Conservation (phyloP, 805 yeast genomes). For the Teunomyces lycoperdinae region DNA sequence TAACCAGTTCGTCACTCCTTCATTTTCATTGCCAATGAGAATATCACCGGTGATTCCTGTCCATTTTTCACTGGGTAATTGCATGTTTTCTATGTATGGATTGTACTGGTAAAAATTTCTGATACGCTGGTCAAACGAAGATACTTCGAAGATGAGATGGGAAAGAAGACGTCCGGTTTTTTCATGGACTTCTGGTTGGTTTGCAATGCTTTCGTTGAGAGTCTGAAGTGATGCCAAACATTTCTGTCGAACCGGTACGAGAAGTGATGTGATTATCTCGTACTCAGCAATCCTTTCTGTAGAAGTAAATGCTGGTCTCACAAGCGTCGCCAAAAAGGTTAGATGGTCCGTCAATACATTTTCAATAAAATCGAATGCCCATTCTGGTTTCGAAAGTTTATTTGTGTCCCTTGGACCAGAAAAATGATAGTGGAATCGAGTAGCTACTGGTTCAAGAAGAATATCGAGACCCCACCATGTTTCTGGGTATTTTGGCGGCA, state of each 20-base stretch:
- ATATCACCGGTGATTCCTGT: conserved; percentile 45
- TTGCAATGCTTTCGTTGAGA: conserved; percentile 23
- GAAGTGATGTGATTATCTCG: conserved; percentile 44
- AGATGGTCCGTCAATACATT: conserved; percentile 41
- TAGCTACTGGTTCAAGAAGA: conserved; percentile 43
- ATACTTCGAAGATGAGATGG: conserved; percentile 57
- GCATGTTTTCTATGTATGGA: conserved; percentile 31
- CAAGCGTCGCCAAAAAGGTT: conserved; percentile 36
- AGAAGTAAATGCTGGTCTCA: conserved; percentile 30
- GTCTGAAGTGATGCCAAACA: conserved; percentile 24
- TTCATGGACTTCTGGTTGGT: conserved; percentile 18
- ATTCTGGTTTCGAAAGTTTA: conserved; percentile 66
- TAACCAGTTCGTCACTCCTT: conserved; percentile 47
- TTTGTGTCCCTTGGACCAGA: conserved; percentile 55
- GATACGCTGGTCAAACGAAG: conserved; percentile 55
- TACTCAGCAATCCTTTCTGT: conserved; percentile 28
- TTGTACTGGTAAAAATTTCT: conserved; percentile 44
- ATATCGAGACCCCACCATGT: conserved; percentile 51
- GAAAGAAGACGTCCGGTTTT: conserved; percentile 49
- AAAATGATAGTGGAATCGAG: conserved; percentile 61
- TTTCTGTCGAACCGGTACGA: conserved; percentile 47
- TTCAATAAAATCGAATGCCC: conserved; percentile 55
- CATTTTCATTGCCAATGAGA: conserved; percentile 29
- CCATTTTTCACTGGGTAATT: conserved; percentile 38
- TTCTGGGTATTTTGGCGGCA: conserved; percentile 28